These are phyloP conservation scores for Ceratopteris richardii DNA, from an alignment of 75 land plant species.

Conservation along the genomic window DNA sequence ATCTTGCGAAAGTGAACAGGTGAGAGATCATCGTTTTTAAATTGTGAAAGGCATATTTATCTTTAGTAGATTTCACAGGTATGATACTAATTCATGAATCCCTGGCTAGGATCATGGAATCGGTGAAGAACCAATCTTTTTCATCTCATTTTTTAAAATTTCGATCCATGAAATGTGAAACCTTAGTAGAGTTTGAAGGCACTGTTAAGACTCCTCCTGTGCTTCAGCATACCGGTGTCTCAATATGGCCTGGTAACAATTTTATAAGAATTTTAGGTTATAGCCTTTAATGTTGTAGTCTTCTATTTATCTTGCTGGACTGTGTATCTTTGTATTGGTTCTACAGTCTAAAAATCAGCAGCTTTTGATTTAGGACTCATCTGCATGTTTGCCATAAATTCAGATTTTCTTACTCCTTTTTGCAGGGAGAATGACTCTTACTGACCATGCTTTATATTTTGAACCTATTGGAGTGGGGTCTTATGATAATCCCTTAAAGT, in stretches of 20 bases:
- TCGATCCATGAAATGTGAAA: slow-evolving; percentile 56
- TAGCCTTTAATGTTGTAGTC: background rate
- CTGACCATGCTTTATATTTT: slow-evolving; percentile 93
- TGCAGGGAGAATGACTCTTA: slow-evolving; percentile 81
- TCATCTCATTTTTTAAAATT: slow-evolving; percentile 56
- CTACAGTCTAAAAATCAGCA: too few relatives aligned
- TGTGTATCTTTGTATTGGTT: too few relatives aligned
- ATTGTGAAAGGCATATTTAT: background rate
- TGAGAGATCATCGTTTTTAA: slow-evolving; percentile 15
- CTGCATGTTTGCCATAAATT: background rate
- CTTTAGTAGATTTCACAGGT: background rate
- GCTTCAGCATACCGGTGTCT: slow-evolving; percentile 80
- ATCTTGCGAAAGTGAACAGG: slow-evolving; percentile 68
- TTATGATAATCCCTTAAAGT: slow-evolving; percentile 76
- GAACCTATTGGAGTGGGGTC: slow-evolving; percentile 82
- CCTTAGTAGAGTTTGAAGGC: slow-evolving; percentile 85
- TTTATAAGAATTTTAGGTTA: background rate
- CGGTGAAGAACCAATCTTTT: slow-evolving; percentile 71
- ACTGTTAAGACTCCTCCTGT: slow-evolving; percentile 95
- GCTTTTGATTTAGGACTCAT: background rate
- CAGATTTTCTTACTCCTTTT: background rate
- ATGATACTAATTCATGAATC: background rate
- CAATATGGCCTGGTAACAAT: slow-evolving; percentile 91
- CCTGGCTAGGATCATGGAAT: slow-evolving; percentile 47
- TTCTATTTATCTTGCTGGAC: background rate